Percentiles rank a stretch among this genome's conserved stretches.
Evolutionary conservation across 345 rosid genomes (phyloP).

Genomic region (Salix viminalis): DNA sequence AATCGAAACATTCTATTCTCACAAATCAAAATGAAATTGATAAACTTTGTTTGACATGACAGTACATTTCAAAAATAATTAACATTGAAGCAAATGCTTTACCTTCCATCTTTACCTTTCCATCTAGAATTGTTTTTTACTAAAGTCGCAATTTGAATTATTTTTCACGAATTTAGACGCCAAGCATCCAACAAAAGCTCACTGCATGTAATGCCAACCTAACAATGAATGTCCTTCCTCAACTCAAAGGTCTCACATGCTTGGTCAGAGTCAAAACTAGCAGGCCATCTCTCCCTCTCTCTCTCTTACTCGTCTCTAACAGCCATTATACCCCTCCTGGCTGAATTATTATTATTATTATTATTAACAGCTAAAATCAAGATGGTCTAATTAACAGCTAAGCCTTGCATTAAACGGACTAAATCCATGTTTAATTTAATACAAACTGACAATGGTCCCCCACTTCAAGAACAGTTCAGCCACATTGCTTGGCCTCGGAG

Average conservation of each 20-base stretch:
- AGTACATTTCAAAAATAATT: too few relatives aligned
- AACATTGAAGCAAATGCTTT: background rate
- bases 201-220: background rate
- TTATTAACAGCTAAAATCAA: background rate
- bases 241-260: background rate
- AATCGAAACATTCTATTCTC: too few relatives aligned
- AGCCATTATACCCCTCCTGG: background rate
- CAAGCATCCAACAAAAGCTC: background rate
- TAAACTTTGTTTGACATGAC: too few relatives aligned
- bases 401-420: slow-evolving; percentile 21
- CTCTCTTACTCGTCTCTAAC: background rate
- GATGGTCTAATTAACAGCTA: slow-evolving; percentile 19
- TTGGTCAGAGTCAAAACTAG: slow-evolving; percentile 1
- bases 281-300: background rate
- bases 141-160: background rate
- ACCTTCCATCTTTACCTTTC: background rate
- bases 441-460: slow-evolving; percentile 12
- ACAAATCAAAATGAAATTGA: too few relatives aligned
- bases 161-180: background rate
- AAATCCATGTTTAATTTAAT: background rate
- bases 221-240: background rate
- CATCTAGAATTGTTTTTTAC: background rate
- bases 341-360: background rate
- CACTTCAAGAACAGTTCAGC: background rate
- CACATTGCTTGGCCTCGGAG: slow-evolving; percentile 21